These are phyloP conservation scores for Fusarium transvaalense DNA, from an alignment of 2,329 filamentous ascomycete genomes.

Conservation along the genomic window DNA sequence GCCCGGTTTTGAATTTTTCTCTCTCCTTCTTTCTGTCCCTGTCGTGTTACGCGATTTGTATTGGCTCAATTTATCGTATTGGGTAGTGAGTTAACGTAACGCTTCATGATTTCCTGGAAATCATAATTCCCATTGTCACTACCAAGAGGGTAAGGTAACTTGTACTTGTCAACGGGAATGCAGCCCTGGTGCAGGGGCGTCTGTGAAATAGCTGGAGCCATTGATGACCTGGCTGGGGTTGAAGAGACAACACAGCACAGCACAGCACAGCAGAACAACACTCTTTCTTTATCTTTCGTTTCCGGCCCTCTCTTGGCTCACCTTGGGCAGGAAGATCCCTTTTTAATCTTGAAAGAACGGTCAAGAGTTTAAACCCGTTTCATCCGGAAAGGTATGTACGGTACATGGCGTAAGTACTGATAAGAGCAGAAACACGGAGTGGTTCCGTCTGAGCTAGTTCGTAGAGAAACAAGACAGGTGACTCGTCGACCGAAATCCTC, in stretches of 20 bases:
- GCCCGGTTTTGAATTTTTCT: conserved; percentile 14
- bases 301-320: conserved; percentile 16
- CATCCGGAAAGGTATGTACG: conserved; percentile 30
- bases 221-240: conserved; percentile 35
- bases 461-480: conserved; percentile 30
- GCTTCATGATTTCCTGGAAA: conserved; percentile 17
- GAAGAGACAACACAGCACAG: conserved; percentile 18
- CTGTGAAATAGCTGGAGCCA: conserved; percentile 35
- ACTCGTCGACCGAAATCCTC: conserved; percentile 32
- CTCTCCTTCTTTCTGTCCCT: conserved; percentile 7
- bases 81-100: conserved; percentile 43
- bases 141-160: conserved; percentile 40
- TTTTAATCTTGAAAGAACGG: conserved; percentile 33
- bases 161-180: conserved; percentile 33
- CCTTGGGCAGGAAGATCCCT: conserved; percentile 9
- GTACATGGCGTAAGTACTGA: conserved; percentile 41
- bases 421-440: conserved; percentile 42
- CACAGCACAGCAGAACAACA: conserved; percentile 28
- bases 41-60: conserved; percentile 10
- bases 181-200: conserved; percentile 40
- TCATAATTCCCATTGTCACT: conserved; percentile 16
- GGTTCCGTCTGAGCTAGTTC: conserved; percentile 34
- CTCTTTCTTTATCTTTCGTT: conserved; percentile 30
- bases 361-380: conserved; percentile 33
- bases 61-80: conserved; percentile 34